Evolutionary conservation across 257 asterid species (phyloP).

Genomic region (Jasminum sambac): DNA sequence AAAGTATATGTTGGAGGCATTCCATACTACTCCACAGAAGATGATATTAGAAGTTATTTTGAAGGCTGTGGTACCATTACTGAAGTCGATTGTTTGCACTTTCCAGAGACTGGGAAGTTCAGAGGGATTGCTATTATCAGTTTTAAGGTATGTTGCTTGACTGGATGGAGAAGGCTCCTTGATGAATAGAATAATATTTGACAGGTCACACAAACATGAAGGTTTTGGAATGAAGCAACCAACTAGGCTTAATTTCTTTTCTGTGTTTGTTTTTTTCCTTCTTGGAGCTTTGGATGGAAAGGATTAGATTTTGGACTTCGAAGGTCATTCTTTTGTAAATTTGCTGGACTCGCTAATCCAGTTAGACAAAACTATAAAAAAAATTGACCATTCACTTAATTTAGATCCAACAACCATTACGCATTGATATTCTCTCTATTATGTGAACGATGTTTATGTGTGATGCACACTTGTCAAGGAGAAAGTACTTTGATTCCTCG

Average conservation of each 20-base stretch:
- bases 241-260: not conserved
- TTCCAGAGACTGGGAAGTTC: conserved; percentile 91
- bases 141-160: conserved; percentile 62
- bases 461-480: not conserved
- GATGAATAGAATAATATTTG: not conserved
- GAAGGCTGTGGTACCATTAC: conserved; percentile 92
- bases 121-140: conserved; percentile 93
- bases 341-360: not conserved
- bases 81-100: conserved; percentile 75
- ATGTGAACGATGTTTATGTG: not conserved
- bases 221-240: too few relatives aligned
- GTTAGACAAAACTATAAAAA: not conserved
- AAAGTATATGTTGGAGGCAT: conserved; percentile 96
- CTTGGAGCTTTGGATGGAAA: not conserved
- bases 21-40: conserved; percentile 94
- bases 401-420: not conserved
- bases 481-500: not conserved
- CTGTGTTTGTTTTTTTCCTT: not conserved
- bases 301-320: not conserved
- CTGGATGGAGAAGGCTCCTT: conserved; percentile 13
- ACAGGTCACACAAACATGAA: not conserved
- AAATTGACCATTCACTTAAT: not conserved
- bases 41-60: conserved; percentile 88
- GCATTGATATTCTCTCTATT: not conserved
- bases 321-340: not conserved